phyloP scores from a whole-genome alignment of 352 stramenopile species.

The Pythium oligandrum region DNA sequence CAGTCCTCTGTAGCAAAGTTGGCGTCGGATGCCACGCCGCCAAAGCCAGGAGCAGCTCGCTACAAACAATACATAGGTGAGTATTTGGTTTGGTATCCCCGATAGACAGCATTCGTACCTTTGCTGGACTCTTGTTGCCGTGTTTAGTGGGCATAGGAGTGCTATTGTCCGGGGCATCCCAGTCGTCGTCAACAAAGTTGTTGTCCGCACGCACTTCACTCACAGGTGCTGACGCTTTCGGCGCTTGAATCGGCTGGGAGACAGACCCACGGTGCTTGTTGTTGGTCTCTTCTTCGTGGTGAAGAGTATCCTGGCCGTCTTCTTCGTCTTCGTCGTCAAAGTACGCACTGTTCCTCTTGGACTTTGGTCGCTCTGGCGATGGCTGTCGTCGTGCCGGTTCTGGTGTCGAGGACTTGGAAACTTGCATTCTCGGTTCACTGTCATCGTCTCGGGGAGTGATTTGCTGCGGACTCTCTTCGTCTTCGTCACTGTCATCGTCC shows the following conservation, averaged over 20 bases:
- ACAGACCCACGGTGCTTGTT: slow-evolving; percentile 14
- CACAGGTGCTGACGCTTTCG: neutral
- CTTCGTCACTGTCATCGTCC: slow-evolving; percentile 20
- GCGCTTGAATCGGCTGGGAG: neutral
- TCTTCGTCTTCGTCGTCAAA: slow-evolving; percentile 63
- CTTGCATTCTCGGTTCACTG: neutral
- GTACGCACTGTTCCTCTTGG: slow-evolving; percentile 30
- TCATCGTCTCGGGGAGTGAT: too few species aligned
- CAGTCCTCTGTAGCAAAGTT: slow-evolving; percentile 71
- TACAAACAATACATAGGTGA: neutral
- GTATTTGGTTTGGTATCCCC: neutral
- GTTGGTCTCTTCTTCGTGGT: slow-evolving; percentile 17
- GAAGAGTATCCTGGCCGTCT: neutral
- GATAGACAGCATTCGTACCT: slow-evolving; percentile 21
- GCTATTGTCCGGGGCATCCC: slow-evolving; percentile 44
- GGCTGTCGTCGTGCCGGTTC: neutral
- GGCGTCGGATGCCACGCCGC: slow-evolving; percentile 48
- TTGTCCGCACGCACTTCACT: slow-evolving; percentile 37
- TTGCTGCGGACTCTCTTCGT: slow-evolving; percentile 24
- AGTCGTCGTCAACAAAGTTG: slow-evolving; percentile 79
- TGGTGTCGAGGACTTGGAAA: slow-evolving; percentile 9
- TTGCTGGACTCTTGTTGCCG: slow-evolving; percentile 20
- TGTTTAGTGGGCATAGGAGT: neutral
- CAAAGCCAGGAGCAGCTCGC: slow-evolving; percentile 16
- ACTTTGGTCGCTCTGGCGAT: slow-evolving; percentile 9